These are phyloP conservation scores for Pichia nakasei DNA, from an alignment of 805 yeast species.

Conservation along the genomic window DNA sequence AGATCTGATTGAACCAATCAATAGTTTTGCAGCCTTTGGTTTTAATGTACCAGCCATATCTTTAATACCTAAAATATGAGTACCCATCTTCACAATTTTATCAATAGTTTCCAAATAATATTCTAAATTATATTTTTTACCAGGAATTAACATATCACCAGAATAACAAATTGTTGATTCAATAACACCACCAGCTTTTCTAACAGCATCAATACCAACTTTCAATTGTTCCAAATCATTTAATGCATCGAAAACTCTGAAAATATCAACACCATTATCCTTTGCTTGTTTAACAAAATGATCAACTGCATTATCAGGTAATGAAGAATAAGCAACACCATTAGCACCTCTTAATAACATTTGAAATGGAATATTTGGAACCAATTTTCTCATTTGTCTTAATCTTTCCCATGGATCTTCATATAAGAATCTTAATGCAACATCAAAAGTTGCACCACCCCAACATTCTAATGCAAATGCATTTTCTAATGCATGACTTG, in stretches of 20 bases:
- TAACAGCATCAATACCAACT: constrained; percentile 97
- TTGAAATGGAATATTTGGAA: constrained; percentile 98
- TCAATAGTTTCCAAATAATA: constrained; percentile 81
- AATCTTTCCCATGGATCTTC: constrained; percentile 99
- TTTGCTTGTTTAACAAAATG: constrained; percentile 94
- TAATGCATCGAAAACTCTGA: constrained; percentile 95
- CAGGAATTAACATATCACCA: constrained; percentile 95
- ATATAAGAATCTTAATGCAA: constrained; percentile 94
- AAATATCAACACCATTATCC: constrained; percentile 92
- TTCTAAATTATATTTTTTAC: constrained; percentile 90
- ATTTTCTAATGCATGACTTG: constrained; percentile 81
- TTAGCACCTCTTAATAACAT: constrained; percentile 99
- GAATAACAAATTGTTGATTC: constrained; percentile 98
- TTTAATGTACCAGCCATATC: constrained; percentile 99
- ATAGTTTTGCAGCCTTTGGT: constrained; percentile 82
- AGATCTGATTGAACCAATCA: constrained; percentile 73
- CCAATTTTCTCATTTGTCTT: constrained; percentile 75
- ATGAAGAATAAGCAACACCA: constrained; percentile 96
- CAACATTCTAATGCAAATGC: constrained; percentile 97
- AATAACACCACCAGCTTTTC: constrained; percentile 97
- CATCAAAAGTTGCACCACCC: constrained; percentile 99
- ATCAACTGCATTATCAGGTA: constrained; percentile 98
- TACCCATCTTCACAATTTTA: constrained; percentile 84
- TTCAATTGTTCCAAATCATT: constrained; percentile 93
- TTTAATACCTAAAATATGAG: constrained; percentile 94